phyloP scores from a whole-genome alignment of 371 early-diverging fungal species.

The Batrachochytrium dendrobatidis region DNA sequence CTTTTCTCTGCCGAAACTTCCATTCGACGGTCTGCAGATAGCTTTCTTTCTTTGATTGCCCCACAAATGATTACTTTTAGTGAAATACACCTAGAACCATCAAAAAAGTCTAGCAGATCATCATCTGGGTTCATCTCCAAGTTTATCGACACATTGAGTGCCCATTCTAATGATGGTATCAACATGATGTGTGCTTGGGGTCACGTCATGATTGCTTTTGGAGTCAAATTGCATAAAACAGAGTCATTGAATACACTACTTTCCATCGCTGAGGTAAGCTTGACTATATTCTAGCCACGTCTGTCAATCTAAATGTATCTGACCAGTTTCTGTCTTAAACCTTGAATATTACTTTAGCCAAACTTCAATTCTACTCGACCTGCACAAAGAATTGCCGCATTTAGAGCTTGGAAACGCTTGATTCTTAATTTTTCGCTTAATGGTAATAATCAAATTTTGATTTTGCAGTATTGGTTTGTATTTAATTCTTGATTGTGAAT shows the following conservation, averaged over 20 bases:
- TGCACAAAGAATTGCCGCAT: not conserved
- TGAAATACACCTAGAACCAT: too few species aligned
- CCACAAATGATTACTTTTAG: not conserved
- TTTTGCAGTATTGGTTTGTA: too few species aligned
- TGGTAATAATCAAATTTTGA: not conserved
- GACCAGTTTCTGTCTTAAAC: not conserved
- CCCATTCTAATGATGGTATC: not conserved
- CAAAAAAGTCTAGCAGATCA: not conserved
- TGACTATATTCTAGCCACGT: not conserved
- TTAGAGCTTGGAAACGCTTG: constrained; percentile 10
- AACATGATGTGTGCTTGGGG: constrained; percentile 9
- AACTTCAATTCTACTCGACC: constrained; percentile 5
- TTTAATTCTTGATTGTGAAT: too few species aligned
- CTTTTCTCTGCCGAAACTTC: not conserved
- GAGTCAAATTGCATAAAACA: constrained; percentile 5
- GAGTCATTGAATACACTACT: not conserved
- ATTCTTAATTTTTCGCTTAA: constrained; percentile 11
- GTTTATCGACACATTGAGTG: not conserved
- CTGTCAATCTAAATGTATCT: not conserved
- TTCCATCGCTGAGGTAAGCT: constrained; percentile 8
- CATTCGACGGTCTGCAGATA: not conserved
- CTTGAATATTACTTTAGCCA: not conserved
- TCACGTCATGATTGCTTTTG: constrained; percentile 5
- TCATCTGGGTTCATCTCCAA: not conserved
- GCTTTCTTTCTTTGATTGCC: not conserved